Conservation (phyloP, 805 yeast species). For the Lipomyces japonicus region DNA sequence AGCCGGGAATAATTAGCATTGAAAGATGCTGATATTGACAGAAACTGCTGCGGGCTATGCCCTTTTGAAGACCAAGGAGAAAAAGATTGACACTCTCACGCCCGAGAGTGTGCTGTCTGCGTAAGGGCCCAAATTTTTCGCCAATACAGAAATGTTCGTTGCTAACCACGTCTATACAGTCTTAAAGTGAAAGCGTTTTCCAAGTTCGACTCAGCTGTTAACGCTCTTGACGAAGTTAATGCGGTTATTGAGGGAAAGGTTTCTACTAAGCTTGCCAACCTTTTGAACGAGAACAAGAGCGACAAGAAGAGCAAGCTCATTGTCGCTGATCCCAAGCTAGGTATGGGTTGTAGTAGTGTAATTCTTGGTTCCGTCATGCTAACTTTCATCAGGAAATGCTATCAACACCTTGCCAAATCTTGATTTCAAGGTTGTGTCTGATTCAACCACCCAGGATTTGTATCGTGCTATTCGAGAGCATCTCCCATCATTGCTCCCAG, state of each 20-base stretch:
- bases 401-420: conserved; percentile 86
- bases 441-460: conserved; percentile 90
- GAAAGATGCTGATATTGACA: conserved; percentile 63
- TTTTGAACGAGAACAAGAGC: conserved; percentile 73
- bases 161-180: conserved; percentile 17
- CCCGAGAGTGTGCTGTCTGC: conserved; percentile 27
- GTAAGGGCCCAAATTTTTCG: conserved; percentile 13
- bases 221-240: conserved; percentile 92
- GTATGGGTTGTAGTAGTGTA: conserved; percentile 36
- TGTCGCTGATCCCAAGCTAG: conserved; percentile 93
- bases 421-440: conserved; percentile 83
- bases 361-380: not conserved
- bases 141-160: not conserved
- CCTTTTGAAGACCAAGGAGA: conserved; percentile 93
- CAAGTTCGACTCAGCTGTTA: conserved; percentile 90
- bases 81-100: conserved; percentile 55
- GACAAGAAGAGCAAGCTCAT: conserved; percentile 68
- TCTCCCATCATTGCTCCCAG: conserved; percentile 91
- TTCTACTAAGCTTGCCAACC: conserved; percentile 70
- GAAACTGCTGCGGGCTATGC: conserved; percentile 99
- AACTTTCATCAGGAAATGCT: conserved; percentile 49
- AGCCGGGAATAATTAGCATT: no score
- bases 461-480: conserved; percentile 94
- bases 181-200: conserved; percentile 94
- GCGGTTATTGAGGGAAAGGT: conserved; percentile 92